Base-by-base conservation (phyloP, 2,329 filamentous ascomycete genomes). In the Xylaria sp. region DNA sequence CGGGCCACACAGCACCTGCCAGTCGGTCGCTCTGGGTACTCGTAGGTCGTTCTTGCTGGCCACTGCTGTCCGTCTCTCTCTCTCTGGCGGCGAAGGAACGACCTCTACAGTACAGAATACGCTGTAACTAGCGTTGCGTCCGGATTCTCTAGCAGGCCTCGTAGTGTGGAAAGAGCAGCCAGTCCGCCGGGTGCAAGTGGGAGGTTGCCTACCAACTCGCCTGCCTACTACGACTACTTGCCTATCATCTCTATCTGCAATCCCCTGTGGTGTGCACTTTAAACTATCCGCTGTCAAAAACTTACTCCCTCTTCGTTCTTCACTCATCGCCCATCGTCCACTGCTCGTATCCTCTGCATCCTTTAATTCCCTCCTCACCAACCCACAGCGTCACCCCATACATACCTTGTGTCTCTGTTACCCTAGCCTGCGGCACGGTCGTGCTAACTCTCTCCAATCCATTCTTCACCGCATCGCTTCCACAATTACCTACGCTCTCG, bases 311-410 rank as follows among this genome's bases (percentile, higher is more conserved):
- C 47, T 19, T 49, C 16, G 16, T 30, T 11, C 9, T 49, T 19
- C 18, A 53, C 58, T 63, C 57, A 59, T 57, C 46, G 55, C 53
- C 51, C 52, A 30, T 30, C 23, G 39, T 52, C 60, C 52, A 53
- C 50, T 64, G 60, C 56, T 62, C 60, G 59, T 63, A 60, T 63
- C 37, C 48, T 23, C 53, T 10, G 58, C 58, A 59, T 57, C 58
- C 58, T 56, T 58, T 52, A 52, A 63, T 59, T 60, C 55, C 37
- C 44, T 55, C 59, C 44, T 59, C 56, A 34, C 54, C 58, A 49
- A 55, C 60, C 57, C 58, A 55, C 54, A 61, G 52, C 37, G 35
- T 55, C 23, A 58, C 23, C 50, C 53, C 23, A 30, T 30, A 30
- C 23, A 52, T 42, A 56, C n/a, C 23, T 57, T 54, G 54, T 30